Evolutionary conservation across 2,329 filamentous ascomycete species (phyloP).

Genomic region (Huntiella abstrusa): DNA sequence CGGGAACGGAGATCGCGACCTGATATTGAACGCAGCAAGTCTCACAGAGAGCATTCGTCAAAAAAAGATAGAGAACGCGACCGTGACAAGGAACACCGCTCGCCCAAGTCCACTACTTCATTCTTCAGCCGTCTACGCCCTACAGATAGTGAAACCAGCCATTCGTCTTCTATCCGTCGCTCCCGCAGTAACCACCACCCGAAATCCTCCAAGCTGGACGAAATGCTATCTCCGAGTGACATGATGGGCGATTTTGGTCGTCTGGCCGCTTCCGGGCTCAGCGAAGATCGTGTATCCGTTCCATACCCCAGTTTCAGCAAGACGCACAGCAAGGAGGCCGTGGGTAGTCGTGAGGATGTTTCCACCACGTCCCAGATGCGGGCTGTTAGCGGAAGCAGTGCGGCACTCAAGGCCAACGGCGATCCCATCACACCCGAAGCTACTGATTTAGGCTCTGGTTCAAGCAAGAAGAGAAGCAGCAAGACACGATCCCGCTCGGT

Average conservation of each 20-base stretch:
- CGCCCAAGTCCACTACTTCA: slow-evolving; percentile 19
- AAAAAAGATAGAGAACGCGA: slow-evolving; percentile 19
- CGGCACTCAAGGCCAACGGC: slow-evolving; percentile 12
- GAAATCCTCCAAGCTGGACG: slow-evolving; percentile 19
- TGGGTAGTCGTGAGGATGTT: slow-evolving; percentile 42
- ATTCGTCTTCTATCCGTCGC: slow-evolving; percentile 13
- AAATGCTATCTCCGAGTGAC: slow-evolving; percentile 5
- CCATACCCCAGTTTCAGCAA: slow-evolving; percentile 78
- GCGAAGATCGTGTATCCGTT: slow-evolving; percentile 30
- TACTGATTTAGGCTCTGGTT: slow-evolving; percentile 39
- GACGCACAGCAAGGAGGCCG: slow-evolving; percentile 73
- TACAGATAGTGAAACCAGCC: slow-evolving; percentile 22
- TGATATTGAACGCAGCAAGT: slow-evolving; percentile 14
- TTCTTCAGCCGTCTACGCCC: slow-evolving; percentile 20
- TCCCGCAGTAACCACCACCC: slow-evolving; percentile 16
- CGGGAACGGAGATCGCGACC: slow-evolving; percentile 7
- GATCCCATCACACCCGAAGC: slow-evolving; percentile 49
- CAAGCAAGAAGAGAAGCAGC: slow-evolving; percentile 8
- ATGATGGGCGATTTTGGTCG: slow-evolving; percentile 6
- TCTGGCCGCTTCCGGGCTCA: slow-evolving; percentile 13
- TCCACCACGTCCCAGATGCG: slow-evolving; percentile 16
- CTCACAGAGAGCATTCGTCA: slow-evolving; percentile 18
- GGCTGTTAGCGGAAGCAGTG: slow-evolving; percentile 12
- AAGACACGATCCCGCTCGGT: slow-evolving; percentile 27
- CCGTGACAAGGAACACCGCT: slow-evolving; percentile 21